phyloP scores from a whole-genome alignment of 2,329 filamentous ascomycete genomes.

The Alternaria brassicae region DNA sequence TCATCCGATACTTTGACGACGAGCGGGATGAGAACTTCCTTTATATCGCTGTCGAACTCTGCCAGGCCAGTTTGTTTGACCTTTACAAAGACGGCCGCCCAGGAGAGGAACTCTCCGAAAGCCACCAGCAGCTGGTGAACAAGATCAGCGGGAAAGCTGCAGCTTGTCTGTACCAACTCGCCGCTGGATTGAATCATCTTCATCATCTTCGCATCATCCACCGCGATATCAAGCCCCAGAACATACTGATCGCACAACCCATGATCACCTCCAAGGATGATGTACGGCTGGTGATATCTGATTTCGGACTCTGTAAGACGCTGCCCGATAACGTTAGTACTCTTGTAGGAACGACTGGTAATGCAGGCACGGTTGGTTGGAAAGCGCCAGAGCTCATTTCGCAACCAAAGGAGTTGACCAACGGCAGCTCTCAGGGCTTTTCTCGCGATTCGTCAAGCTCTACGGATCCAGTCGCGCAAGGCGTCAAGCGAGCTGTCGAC shows the following conservation, averaged over 20 bases:
- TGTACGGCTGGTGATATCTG: conserved; percentile 90
- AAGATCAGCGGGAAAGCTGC: conserved; percentile 79
- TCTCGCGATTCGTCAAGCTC: conserved; percentile 52
- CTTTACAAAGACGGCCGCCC: conserved; percentile 73
- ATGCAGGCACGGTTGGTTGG: conserved; percentile 95
- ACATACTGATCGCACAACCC: conserved; percentile 81
- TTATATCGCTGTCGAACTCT: conserved; percentile 95
- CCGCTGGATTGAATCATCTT: conserved; percentile 84
- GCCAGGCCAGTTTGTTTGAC: conserved; percentile 90
- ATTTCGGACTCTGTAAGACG: conserved; percentile 98
- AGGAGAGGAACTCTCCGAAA: conserved; percentile 60
- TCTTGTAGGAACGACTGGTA: conserved; percentile 90
- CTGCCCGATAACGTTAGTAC: conserved; percentile 93
- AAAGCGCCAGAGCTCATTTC: conserved; percentile 91
- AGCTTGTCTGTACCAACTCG: conserved; percentile 84
- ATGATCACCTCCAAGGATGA: conserved; percentile 72
- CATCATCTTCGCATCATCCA: conserved; percentile 95
- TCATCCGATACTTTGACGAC: conserved; percentile 95
- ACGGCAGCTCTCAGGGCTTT: conserved; percentile 53
- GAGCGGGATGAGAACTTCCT: conserved; percentile 88
- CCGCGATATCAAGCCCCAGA: conserved; percentile 95
- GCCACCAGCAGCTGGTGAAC: conserved; percentile 72
- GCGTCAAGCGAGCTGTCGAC: conserved; percentile 93
- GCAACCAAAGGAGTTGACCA: conserved; percentile 54
- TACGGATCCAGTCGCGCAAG: conserved; percentile 62